Base-by-base conservation (phyloP, 139 green algal genomes). In the Picochlorum sp. region DNA sequence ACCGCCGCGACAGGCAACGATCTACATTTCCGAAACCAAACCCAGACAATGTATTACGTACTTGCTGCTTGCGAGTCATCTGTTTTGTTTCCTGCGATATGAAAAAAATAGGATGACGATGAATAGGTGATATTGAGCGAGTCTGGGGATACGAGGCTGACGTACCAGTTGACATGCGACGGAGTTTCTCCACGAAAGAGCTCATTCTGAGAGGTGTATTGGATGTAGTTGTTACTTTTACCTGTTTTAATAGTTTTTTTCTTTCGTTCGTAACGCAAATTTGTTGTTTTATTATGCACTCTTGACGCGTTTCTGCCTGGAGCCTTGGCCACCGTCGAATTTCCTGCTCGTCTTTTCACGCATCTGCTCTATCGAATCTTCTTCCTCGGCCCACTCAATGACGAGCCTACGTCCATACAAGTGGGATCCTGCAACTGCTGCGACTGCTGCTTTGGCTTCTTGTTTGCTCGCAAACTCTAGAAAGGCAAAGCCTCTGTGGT, bases 361-460 rank as follows among this genome's bases (percentile, higher is more conserved):
- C 28, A 93, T 65, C 62, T 91, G 83, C 9, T 92, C 82, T 34
- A 95, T 56, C 9, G 77, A 78, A 1, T 65, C 78, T 7, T 88
- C 86, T 51, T 91, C 88, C 68, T 86, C 75, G 4, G 91, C 90
- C 64, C 86, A 92, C 70, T 96, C 89, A 10, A 96, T 63, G 4
- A 94, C 86, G 41, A 98, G 66, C 3, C 92, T 78, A 2, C 94
- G 77, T 2, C 94, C 94, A 62, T 98, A 98, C 51, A 99, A 69
- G 69, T 99, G 94, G 11, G 86, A 83, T 15, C 83, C 85, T 0
- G 74, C 63, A 41, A 96, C 79, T 0, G 85, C 80, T 11, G 81
- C 72, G 61, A 82, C 55, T 0, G 85, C 85, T 15, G 49, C 67
- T 38, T 63, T 45, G 1, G 88, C 85, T 61, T 84, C 79, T 56